Evolutionary conservation across 306 rosid genomes (phyloP).

Genomic region (Sophora flavescens): DNA sequence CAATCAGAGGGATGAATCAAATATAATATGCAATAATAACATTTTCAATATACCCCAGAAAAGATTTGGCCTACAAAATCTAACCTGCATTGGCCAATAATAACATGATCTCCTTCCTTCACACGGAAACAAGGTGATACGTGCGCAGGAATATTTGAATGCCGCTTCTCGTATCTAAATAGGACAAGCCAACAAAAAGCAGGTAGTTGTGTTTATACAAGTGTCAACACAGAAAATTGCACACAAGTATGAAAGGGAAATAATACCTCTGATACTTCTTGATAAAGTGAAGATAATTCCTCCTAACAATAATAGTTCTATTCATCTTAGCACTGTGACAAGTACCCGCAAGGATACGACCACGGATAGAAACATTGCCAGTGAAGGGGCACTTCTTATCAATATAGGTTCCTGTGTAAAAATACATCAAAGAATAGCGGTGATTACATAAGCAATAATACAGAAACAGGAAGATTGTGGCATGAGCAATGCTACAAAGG

Average conservation of each 20-base stretch:
- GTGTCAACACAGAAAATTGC: not conserved
- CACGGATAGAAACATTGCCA: constrained; percentile 74
- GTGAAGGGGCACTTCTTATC: constrained; percentile 85
- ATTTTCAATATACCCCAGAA: not conserved
- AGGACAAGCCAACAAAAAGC: not conserved
- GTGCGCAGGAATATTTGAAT: constrained; percentile 73
- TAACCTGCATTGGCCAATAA: constrained; percentile 76
- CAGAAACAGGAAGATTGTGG: not conserved
- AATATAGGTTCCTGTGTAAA: constrained; percentile 61
- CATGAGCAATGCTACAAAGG: not conserved
- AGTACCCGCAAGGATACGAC: constrained; percentile 77
- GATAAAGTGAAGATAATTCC: constrained; percentile 71
- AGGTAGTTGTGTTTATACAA: not conserved
- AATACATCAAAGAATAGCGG: not conserved
- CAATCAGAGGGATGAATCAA: not conserved
- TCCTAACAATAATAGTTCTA: constrained; percentile 66
- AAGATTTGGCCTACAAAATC: not conserved
- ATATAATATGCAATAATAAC: not conserved
- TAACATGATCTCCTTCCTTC: constrained; percentile 77
- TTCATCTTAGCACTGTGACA: constrained; percentile 82
- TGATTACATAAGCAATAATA: not conserved
- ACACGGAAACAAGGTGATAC: constrained; percentile 73
- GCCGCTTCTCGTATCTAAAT: constrained; percentile 71
- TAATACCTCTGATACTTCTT: constrained; percentile 70
- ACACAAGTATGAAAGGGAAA: not conserved